phyloP scores from a whole-genome alignment of 345 rosid species.

The Isatis tinctoria region DNA sequence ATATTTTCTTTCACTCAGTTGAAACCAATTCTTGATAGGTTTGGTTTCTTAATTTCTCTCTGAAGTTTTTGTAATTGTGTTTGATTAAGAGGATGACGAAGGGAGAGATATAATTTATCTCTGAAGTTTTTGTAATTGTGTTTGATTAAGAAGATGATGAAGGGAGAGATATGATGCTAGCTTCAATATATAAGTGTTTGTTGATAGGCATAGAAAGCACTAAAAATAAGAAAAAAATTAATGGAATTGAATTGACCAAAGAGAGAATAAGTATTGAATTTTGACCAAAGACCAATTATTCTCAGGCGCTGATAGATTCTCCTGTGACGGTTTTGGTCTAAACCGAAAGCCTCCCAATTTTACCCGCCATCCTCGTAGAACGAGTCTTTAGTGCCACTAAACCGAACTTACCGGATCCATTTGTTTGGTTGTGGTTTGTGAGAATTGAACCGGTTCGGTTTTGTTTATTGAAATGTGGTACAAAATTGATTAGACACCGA shows the following conservation, averaged over 20 bases:
- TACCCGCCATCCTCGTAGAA: slow-evolving; percentile 28
- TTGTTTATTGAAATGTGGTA: background rate
- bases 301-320: slow-evolving; percentile 26
- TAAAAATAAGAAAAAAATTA: background rate
- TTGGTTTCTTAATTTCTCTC: background rate
- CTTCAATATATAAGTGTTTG: background rate
- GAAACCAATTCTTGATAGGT: background rate
- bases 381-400: slow-evolving; percentile 13
- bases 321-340: slow-evolving; percentile 33
- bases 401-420: background rate
- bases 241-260: slow-evolving; percentile 31
- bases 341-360: slow-evolving; percentile 31
- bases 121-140: slow-evolving; percentile 13
- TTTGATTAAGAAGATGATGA: slow-evolving; percentile 14
- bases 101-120: no score
- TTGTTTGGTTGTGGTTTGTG: background rate
- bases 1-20: background rate
- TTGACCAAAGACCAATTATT: slow-evolving; percentile 29
- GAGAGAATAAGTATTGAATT: background rate
- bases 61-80: no score
- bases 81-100: no score
- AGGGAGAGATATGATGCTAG: background rate
- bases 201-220: background rate
- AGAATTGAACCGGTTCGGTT: slow-evolving; percentile 7
- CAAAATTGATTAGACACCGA: background rate